Evolutionary conservation across 2,329 filamentous ascomycete genomes (phyloP).

Genomic region (Gnomoniopsis smithogilvyi): DNA sequence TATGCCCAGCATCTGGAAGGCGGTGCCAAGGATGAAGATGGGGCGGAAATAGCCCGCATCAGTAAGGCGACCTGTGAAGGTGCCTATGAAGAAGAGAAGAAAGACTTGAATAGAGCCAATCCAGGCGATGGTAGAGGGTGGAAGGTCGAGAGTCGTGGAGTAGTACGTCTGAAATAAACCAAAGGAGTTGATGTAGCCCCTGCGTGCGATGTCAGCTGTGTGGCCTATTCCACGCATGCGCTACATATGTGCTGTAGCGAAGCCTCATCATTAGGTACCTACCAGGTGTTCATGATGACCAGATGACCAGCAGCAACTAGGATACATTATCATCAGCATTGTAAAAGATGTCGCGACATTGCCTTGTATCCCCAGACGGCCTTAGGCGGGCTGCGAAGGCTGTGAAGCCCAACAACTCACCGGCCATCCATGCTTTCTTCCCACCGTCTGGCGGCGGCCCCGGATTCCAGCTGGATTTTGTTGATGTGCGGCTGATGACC

Average conservation of each 20-base stretch:
- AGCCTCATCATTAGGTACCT: conserved; percentile 4
- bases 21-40: conserved; percentile 37
- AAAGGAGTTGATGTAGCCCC: conserved; percentile 54
- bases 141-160: conserved; percentile 32
- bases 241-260: too few relatives aligned
- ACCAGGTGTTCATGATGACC: conserved; percentile 49
- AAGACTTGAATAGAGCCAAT: conserved; percentile 55
- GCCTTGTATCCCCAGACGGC: neutral
- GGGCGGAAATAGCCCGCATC: conserved; percentile 52
- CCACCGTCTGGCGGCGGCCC: conserved; percentile 52
- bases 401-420: conserved; percentile 27
- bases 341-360: neutral
- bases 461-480: conserved; percentile 36
- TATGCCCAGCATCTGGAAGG: conserved; percentile 42
- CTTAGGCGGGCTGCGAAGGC: too few relatives aligned
- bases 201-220: conserved; percentile 13
- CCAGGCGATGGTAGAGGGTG: conserved; percentile 48
- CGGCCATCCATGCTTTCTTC: conserved; percentile 41
- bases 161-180: conserved; percentile 57
- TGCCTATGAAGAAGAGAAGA: conserved; percentile 52
- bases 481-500: conserved; percentile 38
- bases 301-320: conserved; percentile 39
- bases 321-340: neutral
- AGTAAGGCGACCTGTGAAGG: conserved; percentile 49
- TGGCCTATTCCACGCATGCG: neutral